Base-by-base conservation (phyloP, 2,329 filamentous ascomycete genomes). In the Penicillium fuscoglaucum region DNA sequence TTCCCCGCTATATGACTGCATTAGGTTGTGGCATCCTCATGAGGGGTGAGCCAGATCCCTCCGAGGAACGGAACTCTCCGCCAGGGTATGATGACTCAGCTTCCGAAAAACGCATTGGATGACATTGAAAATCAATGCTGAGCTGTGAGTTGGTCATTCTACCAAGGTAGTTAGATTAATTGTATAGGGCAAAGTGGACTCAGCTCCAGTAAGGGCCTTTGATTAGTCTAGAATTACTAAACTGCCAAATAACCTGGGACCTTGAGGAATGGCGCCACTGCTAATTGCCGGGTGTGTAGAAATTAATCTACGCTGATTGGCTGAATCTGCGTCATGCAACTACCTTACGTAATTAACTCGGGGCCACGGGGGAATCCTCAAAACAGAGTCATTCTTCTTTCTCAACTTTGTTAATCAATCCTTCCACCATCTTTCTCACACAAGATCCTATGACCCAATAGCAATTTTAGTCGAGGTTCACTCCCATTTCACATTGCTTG, bases 261-360 rank as follows among this genome's bases (percentile, higher is more conserved):
- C 59, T 59, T 43, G 47, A 57, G 56, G 39, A 63, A 64, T 74
- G 69, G 69, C 67, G 68, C 69, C 71, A 72, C 68, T 58, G 31
- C 46, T 19, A 4, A 33, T 12, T 35, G 21, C 46, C n/a, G 29
- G 1, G 1, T 70, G 72, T 65, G 68, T 75, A 73, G 73, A 77
- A 78, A 77, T 70, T 66, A 62, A 58, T 72, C 19, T 17, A 59
- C 35, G 52, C 58, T 77, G 73, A 78, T 78, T 78, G 76, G 76
- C 52, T 37, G 13, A 4, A 8, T n/a, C 0, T 52, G 39, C 51
- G 52, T 63, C 63, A 66, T 63, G 62, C 60, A 64, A 64, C 61
- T 39, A 48, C 37, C 46, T 69, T 72, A 71, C 63, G 63, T 69
- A 69, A 70, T 57, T 56, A n/a, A 33, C 41, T 56, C 57, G 40